phyloP scores from a whole-genome alignment of 345 rosid species.

The Heritiera littoralis region DNA sequence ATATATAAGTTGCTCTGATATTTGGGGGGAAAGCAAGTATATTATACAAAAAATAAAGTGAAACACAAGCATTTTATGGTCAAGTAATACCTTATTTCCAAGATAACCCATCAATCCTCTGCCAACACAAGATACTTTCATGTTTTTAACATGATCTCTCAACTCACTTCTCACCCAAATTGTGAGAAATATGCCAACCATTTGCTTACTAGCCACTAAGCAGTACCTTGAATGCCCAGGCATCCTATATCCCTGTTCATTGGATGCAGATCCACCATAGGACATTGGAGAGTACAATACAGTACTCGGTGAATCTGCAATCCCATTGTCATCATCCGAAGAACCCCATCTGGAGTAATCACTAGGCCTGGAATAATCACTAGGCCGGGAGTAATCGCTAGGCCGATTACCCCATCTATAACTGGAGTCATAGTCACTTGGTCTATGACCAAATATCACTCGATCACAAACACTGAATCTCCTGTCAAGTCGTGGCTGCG shows the following conservation, averaged over 20 bases:
- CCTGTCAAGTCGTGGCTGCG: slow-evolving; percentile 74
- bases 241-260: slow-evolving; percentile 61
- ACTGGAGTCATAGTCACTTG: slow-evolving; percentile 30
- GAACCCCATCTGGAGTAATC: slow-evolving; percentile 92
- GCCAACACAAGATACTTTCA: slow-evolving; percentile 97
- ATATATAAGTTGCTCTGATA: slow-evolving; percentile 5
- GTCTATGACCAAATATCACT: slow-evolving; percentile 76
- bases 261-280: slow-evolving; percentile 49
- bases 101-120: slow-evolving; percentile 99
- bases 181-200: slow-evolving; percentile 96
- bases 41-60: slow-evolving; percentile 17
- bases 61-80: neutral
- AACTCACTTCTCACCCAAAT: slow-evolving; percentile 92
- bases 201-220: slow-evolving; percentile 89
- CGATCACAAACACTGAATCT: slow-evolving; percentile 94
- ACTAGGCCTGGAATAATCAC: slow-evolving; percentile 83
- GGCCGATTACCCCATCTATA: slow-evolving; percentile 41
- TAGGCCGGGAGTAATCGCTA: slow-evolving; percentile 79
- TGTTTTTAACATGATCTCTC: slow-evolving; percentile 78
- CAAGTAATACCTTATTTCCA: slow-evolving; percentile 77
- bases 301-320: slow-evolving; percentile 86
- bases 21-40: neutral
- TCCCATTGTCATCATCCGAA: slow-evolving; percentile 90
- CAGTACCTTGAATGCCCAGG: slow-evolving; percentile 81
- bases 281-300: slow-evolving; percentile 77